Base-by-base conservation (phyloP, 148 eudicot species). In the Rhododendron williamsianum region DNA sequence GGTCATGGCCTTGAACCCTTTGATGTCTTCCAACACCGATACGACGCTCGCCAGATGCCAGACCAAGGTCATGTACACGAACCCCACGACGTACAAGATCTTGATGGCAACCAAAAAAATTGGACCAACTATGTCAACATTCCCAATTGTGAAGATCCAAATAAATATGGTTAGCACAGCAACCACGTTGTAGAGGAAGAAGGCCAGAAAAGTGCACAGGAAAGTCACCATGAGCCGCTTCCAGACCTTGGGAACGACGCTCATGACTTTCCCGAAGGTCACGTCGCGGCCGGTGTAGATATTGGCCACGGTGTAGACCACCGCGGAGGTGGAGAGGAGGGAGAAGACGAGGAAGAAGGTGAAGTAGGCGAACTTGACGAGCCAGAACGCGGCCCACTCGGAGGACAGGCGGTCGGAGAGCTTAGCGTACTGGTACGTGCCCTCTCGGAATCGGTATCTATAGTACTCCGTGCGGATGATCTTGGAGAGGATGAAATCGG, bases 41-140 rank as follows among this genome's bases (percentile, higher is more conserved):
- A 89, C 72, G 13, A 87, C 87, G 79, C 87, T 54, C 0, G 90
- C 89, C 56, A 89, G 78, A 2, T 87, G 90, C 90, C 90, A 89
- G 2, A 89, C 43, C 25, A 82, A 35, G 33, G 76, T 79, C 25
- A 87, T 21, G 78, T 89, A 89, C 2, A 87, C 69, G 8, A 82
- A 83, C 5, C 87, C 89, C 1, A 80, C 63, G 1, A 30, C 49
- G 76, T 87, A 89, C 4, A 52, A 19, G 27, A 85, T 27, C 2
- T 19, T 0, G 18, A 87, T 41, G 2, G 25, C 1, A 9, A 65
- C 0, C 0, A 87, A 35, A 15, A 72, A 0, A 3, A 65, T 6
- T 0, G 21, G 0, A 9, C 72, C 82, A 35, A 73, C 13, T 9
- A 10, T 30, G 30, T 30, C 0, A 30, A 30, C 30, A 30, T 30